Evolutionary conservation across 2,329 filamentous ascomycete species (phyloP).

Genomic region (Trichoderma koningiopsis): DNA sequence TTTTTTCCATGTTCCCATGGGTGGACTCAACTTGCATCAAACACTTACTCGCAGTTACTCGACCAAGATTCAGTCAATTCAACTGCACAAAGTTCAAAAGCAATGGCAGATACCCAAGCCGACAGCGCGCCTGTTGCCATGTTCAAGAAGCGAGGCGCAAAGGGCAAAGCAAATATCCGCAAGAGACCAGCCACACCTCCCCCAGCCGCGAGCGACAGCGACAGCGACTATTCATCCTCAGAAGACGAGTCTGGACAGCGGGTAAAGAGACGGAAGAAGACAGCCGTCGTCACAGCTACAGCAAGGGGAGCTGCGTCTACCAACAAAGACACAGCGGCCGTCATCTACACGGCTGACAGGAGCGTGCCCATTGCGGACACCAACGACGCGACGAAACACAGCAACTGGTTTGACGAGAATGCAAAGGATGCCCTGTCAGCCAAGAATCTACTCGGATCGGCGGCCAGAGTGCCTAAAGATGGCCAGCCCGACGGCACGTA

Average conservation of each 20-base stretch:
- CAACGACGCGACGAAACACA: constrained; percentile 88
- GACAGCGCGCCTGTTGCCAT: constrained; percentile 56
- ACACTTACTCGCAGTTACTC: neutral
- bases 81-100: neutral
- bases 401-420: constrained; percentile 87
- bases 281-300: constrained; percentile 66
- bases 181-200: constrained; percentile 81
- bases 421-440: constrained; percentile 48
- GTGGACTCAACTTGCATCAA: neutral
- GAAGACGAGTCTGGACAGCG: constrained; percentile 76
- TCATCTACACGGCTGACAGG: constrained; percentile 63
- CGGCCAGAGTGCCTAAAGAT: constrained; percentile 48
- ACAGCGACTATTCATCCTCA: constrained; percentile 68
- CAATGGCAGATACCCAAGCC: constrained; percentile 16
- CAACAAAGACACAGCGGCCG: constrained; percentile 48
- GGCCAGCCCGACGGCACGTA: constrained; percentile 66
- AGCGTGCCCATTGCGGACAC: constrained; percentile 62
- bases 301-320: constrained; percentile 48
- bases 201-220: constrained; percentile 62
- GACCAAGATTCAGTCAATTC: neutral
- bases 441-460: constrained; percentile 62
- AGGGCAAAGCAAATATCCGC: constrained; percentile 74
- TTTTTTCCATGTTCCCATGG: neutral
- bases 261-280: constrained; percentile 77
- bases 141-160: constrained; percentile 85